Base-by-base conservation (phyloP, 805 yeast species). In the Cephaloascus albidus region DNA sequence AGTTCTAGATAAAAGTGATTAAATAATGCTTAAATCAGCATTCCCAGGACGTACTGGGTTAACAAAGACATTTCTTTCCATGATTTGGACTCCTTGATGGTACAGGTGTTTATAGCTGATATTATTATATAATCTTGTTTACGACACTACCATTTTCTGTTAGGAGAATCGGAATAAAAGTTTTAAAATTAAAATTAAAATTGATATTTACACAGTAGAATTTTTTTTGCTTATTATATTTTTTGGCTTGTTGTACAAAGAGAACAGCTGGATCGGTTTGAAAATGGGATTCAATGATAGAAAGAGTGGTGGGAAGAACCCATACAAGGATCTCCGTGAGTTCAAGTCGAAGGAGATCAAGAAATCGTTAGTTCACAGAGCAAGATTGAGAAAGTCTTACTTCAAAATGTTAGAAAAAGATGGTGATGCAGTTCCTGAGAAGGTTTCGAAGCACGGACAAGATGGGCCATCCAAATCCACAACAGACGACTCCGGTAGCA, bases 361-460 rank as follows among this genome's bases (percentile, higher is more conserved):
- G 50, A 74, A 72, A 52, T 81, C 93, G 10, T 70, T 89, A 46
- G 72, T 76, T 0, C 94, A 87, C 52, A 74, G 87, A 44, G 85
- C 96, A 12, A 72, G 93, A 50, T 71, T 89, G 47, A 76, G 86
- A 64, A 85, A 81, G 57, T 78, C 76, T 37, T 89, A 89, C 53
- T 79, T 85, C 66, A 87, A 88, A 56, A 65, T 86, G 39, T 57
- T 87, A 33, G 84, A 85, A 45, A 72, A 76, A 38, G 88, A 85
- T 48, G 94, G 89, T 1, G 71, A 72, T 37, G 47, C 60, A 3
- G 65, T 72, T 10, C 81, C 82, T 2, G 74, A 67, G 33, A 65
- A 60, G 41, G 43, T 48, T 18, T 20, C 19, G 15, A 35, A 40
- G 20, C 36, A 40, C 17, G 20, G 34, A 32, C 40, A 36, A 16